phyloP scores from a whole-genome alignment of 495 filamentous ascomycete genomes.

The Talaromyces borbonicus region DNA sequence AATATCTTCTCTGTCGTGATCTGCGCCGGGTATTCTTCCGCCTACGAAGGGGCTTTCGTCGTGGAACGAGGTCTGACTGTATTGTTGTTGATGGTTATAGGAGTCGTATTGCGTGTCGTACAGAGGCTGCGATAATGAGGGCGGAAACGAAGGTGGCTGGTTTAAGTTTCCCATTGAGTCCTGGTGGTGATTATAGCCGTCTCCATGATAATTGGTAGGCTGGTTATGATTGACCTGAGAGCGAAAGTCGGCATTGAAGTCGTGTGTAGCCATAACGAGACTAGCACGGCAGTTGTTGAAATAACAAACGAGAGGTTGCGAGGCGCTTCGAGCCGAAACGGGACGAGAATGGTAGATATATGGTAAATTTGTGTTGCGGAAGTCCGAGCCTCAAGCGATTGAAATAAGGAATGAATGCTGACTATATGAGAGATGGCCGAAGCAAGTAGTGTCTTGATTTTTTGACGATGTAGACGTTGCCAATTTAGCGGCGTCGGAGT shows the following conservation, averaged over 20 bases:
- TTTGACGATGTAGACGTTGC: no score
- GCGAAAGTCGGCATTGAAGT: constrained; percentile 58
- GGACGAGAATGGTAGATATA: no score
- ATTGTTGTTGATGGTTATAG: constrained; percentile 22
- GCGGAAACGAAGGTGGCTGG: constrained; percentile 13
- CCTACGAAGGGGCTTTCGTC: constrained; percentile 24
- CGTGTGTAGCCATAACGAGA: constrained; percentile 68
- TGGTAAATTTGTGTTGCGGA: no score
- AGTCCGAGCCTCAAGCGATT: no score
- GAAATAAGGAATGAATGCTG: no score
- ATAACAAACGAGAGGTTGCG: background rate
- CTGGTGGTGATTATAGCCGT: constrained; percentile 13
- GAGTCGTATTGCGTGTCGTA: constrained; percentile 19
- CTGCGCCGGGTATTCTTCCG: constrained; percentile 24
- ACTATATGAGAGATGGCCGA: no score
- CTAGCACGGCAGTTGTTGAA: background rate
- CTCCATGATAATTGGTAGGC: constrained; percentile 21
- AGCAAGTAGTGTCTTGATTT: no score
- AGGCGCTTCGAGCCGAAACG: no score
- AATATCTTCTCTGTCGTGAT: constrained; percentile 44
- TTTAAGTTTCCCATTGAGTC: constrained; percentile 13
- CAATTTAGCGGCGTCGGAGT: no score
- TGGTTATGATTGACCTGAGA: constrained; percentile 34
- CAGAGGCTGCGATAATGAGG: constrained; percentile 20
- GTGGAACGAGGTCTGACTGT: constrained; percentile 35